Evolutionary conservation across 352 stramenopile species (phyloP).

Genomic region (Stephanocyclus meneghinianus): DNA sequence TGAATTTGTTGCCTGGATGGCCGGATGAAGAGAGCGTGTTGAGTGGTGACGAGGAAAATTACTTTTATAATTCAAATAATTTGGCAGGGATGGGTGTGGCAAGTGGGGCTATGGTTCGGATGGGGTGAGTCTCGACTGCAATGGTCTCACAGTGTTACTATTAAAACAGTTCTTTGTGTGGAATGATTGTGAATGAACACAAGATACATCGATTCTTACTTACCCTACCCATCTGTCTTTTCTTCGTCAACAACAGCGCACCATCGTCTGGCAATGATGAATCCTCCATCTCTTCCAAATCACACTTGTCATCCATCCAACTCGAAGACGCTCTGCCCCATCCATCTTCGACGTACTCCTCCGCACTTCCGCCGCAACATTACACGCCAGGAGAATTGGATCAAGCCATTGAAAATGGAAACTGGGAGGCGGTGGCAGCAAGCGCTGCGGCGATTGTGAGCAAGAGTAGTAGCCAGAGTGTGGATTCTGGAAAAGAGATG

Average conservation of each 20-base stretch:
- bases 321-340: constrained; percentile 14
- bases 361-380: constrained; percentile 4
- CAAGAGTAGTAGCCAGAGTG: constrained; percentile 14
- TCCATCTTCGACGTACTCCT: background rate
- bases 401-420: constrained; percentile 45
- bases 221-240: background rate
- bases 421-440: constrained; percentile 50
- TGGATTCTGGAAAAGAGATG: background rate
- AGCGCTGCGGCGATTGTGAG: constrained; percentile 32
- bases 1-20: constrained; percentile 21
- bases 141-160: background rate
- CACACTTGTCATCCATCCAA: background rate
- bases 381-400: constrained; percentile 28
- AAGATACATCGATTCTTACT: background rate
- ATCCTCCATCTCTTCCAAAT: constrained; percentile 13
- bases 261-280: background rate
- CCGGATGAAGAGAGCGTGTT: constrained; percentile 35
- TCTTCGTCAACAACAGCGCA: background rate
- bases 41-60: background rate
- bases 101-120: constrained; percentile 2
- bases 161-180: background rate
- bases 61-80: background rate
- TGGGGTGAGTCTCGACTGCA: background rate
- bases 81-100: constrained; percentile 11
- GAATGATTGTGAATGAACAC: too few relatives aligned